These are phyloP conservation scores for Syzygium syzygioides DNA, from an alignment of 441 rosid species.

Conservation along the genomic window DNA sequence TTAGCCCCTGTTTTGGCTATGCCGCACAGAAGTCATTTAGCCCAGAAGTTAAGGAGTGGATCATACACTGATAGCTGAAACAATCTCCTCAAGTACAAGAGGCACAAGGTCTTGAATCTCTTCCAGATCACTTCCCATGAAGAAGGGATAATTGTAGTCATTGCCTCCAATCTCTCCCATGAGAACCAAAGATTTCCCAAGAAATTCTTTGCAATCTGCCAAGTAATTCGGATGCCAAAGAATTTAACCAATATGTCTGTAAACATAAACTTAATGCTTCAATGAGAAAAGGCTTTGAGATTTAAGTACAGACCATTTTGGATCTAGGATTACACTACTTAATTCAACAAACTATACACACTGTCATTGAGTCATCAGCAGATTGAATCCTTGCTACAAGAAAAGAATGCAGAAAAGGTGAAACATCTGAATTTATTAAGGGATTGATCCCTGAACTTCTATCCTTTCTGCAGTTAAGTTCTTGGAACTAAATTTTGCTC, in stretches of 20 bases:
- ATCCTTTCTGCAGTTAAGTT: background rate
- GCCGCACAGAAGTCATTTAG: background rate
- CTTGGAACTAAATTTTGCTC: background rate
- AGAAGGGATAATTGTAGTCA: constrained; percentile 32
- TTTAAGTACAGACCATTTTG: background rate
- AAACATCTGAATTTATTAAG: background rate
- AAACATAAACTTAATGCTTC: background rate
- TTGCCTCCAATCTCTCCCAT: constrained; percentile 62
- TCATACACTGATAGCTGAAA: constrained; percentile 25
- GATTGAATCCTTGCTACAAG: background rate
- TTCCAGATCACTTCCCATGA: constrained; percentile 2
- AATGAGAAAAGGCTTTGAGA: background rate
- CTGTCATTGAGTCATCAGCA: background rate
- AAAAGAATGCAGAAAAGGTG: background rate
- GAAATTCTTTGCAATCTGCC: constrained; percentile 25
- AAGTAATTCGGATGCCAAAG: background rate
- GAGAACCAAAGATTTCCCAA: constrained; percentile 28
- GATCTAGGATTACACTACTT: background rate
- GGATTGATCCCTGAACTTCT: background rate
- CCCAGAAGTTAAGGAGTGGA: background rate
- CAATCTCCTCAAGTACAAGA: constrained; percentile 22
- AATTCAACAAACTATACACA: background rate
- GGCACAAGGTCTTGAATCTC: constrained; percentile 30
- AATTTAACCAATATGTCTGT: background rate
- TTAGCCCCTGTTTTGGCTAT: background rate